Base-by-base conservation (phyloP, 2,329 filamentous ascomycete species). In the Ophiobolus disseminans region DNA sequence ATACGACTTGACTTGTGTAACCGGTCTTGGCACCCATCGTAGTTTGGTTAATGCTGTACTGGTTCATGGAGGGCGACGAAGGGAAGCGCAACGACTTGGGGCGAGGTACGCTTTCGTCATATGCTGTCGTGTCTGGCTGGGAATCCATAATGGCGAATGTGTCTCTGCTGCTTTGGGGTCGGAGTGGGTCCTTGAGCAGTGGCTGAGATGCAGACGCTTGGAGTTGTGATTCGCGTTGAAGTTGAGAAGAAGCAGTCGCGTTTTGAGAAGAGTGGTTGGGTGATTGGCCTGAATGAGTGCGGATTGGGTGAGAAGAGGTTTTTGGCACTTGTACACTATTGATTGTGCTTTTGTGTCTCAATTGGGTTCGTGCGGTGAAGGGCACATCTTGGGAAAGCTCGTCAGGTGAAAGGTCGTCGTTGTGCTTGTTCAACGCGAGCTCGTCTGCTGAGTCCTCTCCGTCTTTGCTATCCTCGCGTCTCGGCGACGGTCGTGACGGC, bases 121-220 rank as follows among this genome's bases (percentile, higher is more conserved):
- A 53, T 11, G 53, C 55, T 38, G 53, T 57, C 13, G 58, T 54
- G 8, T 71, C 65, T 9, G 75, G 75, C 44, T 79, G 77, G 13
- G 78, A 80, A 47, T 80, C 73, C 47, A 76, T 75, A 14, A 80
- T 66, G 7, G 76, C 73, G 17, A 75, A 69, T 9, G 60, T 66
- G 37, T 75, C 73, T 36, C 66, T 72, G 43, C 62, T 68, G 37
- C 64, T 63, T 21, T 58, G 57, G 4, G 59, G 57, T 38, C 40
- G 58, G 13, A 56, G 46, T 8, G 50, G 31, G 25, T 35, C 48
- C 42, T 44, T 53, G 31, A 53, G 43, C 23, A 53, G 36, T 25
- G 50, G 50, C 8, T 65, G 65, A 3, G 62, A 63, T 10, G 48
- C 50, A 2, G 50, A 43, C 22, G 51, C 50, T 48, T 49, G 60